Evolutionary conservation across 2,329 filamentous ascomycete species (phyloP).

Genomic region (Hansfordia pulvinata): DNA sequence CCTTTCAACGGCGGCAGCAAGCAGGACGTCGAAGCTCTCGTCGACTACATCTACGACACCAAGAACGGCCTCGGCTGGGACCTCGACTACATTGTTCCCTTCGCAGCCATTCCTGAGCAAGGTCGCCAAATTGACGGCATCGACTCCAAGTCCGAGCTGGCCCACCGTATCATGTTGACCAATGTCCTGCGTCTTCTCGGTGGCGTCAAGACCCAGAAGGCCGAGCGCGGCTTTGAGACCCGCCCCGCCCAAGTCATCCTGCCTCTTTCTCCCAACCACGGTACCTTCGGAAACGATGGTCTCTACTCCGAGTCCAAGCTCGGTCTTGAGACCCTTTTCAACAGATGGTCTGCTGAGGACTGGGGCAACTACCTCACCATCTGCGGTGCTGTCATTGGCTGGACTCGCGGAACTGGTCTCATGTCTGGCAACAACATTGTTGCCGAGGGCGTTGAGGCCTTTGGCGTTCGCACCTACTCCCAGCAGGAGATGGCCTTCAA

Average conservation of each 20-base stretch:
- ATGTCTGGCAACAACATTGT: conserved; percentile 98
- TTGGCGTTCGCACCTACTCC: conserved; percentile 94
- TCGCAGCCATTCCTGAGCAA: conserved; percentile 95
- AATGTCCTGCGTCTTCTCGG: conserved; percentile 89
- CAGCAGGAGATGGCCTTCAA: conserved; percentile 99
- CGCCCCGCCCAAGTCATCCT: conserved; percentile 93
- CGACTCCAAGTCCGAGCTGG: conserved; percentile 94
- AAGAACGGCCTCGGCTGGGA: conserved; percentile 98
- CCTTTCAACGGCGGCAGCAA: conserved; percentile 99
- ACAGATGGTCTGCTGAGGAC: conserved; percentile 94
- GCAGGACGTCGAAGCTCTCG: conserved; percentile 86
- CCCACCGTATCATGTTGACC: conserved; percentile 97
- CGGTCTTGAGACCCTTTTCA: conserved; percentile 92
- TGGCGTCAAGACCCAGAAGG: conserved; percentile 82
- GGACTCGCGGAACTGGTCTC: conserved; percentile 95
- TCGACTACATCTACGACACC: conserved; percentile 91
- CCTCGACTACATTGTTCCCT: conserved; percentile 88
- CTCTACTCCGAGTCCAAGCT: conserved; percentile 98
- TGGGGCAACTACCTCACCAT: conserved; percentile 98
- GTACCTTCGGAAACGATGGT: conserved; percentile 94
- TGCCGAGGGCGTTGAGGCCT: conserved; percentile 90
- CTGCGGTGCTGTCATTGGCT: conserved; percentile 95
- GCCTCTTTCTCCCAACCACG: conserved; percentile 93
- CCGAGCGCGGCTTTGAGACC: conserved; percentile 77
- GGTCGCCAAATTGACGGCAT: conserved; percentile 94